Conservation (phyloP, 352 stramenopile genomes). For the Phytophthora foliorum region DNA sequence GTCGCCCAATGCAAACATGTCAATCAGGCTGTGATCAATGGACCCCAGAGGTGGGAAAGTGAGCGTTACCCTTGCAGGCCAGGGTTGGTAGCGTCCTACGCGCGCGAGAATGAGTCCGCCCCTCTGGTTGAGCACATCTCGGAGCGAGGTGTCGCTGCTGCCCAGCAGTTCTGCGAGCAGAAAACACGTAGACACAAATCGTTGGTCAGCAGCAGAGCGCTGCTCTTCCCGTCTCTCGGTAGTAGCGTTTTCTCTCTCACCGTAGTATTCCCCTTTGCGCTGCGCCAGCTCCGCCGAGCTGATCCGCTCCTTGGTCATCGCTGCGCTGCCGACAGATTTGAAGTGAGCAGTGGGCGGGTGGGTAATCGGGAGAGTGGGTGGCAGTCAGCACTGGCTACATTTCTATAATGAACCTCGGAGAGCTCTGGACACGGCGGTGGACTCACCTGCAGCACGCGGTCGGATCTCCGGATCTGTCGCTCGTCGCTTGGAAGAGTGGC, state of each 20-base stretch:
- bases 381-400: constrained; percentile 12
- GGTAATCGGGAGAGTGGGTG: neutral
- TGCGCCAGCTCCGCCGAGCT: constrained; percentile 51
- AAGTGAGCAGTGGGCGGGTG: neutral
- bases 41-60: neutral
- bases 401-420: neutral
- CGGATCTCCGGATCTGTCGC: constrained; percentile 27
- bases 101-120: constrained; percentile 82
- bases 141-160: constrained; percentile 63
- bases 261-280: constrained; percentile 67
- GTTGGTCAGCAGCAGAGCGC: neutral
- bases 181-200: constrained; percentile 9
- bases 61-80: constrained; percentile 72
- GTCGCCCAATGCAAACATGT: constrained; percentile 9
- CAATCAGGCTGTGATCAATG: neutral
- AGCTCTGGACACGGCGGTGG: neutral
- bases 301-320: constrained; percentile 51
- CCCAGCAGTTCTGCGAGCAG: constrained; percentile 62
- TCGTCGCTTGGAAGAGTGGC: constrained; percentile 30
- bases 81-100: constrained; percentile 84
- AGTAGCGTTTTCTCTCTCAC: constrained; percentile 18
- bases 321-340: constrained; percentile 19
- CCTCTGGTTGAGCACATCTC: constrained; percentile 78
- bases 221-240: neutral
- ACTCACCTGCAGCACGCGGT: constrained; percentile 18